phyloP scores from a whole-genome alignment of 228 moss, liverwort and hornwort species.

The Sphagnum magellanicum region DNA sequence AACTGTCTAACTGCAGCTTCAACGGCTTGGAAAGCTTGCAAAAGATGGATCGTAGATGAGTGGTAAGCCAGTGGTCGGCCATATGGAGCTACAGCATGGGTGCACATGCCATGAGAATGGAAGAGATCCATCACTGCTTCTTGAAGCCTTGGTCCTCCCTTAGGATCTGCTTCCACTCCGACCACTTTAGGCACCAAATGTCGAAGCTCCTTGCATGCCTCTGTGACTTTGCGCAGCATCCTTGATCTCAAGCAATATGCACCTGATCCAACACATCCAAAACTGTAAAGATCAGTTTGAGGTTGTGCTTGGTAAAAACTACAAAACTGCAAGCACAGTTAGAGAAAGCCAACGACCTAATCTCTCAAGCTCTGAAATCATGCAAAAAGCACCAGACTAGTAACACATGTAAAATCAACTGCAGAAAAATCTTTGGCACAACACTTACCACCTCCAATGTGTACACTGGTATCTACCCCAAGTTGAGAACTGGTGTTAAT shows the following conservation, averaged over 20 bases:
- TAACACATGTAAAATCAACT: too few relatives aligned
- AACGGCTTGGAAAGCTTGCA: conserved; percentile 75
- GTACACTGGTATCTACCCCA: conserved; percentile 24
- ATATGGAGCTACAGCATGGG: conserved; percentile 15
- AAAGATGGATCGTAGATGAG: conserved; percentile 63
- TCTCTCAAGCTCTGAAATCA: too few relatives aligned
- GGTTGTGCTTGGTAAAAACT: too few relatives aligned
- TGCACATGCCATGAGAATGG: conserved; percentile 60
- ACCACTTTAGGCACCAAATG: conserved; percentile 64
- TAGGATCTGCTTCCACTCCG: conserved; percentile 75
- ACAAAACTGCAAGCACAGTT: too few relatives aligned
- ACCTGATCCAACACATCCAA: conserved; percentile 8
- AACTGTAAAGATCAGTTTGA: too few relatives aligned
- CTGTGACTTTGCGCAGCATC: conserved; percentile 51
- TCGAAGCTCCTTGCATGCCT: conserved; percentile 72
- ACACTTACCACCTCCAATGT: conserved; percentile 41
- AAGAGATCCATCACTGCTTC: conserved; percentile 70
- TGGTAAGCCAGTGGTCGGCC: conserved; percentile 31
- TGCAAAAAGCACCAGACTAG: too few relatives aligned
- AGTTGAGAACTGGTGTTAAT: conserved; percentile 27
- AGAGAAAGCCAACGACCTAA: too few relatives aligned
- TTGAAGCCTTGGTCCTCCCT: conserved; percentile 67
- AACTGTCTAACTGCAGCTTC: conserved; percentile 78
- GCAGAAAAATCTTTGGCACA: too few relatives aligned
- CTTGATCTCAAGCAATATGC: conserved; percentile 74